Conservation (phyloP, 2,329 filamentous ascomycete species). For the Cladosporium cucumerinum region DNA sequence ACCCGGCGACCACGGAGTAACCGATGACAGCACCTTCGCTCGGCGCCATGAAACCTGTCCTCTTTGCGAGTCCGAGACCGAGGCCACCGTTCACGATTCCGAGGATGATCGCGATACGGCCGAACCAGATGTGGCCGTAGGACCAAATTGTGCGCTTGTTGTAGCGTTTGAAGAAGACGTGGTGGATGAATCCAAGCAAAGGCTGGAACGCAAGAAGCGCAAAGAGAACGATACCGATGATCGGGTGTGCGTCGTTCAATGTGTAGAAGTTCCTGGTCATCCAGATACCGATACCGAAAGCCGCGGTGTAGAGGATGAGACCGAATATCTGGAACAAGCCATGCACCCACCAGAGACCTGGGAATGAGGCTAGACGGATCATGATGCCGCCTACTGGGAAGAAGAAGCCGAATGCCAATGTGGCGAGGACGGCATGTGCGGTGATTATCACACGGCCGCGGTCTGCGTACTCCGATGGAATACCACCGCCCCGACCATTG, state of each 20-base stretch:
- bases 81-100: slow-evolving; percentile 58
- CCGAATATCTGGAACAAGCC: slow-evolving; percentile 50
- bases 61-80: slow-evolving; percentile 48
- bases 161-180: slow-evolving; percentile 50
- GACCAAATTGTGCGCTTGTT: slow-evolving; percentile 46
- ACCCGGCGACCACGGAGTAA: slow-evolving; percentile 49
- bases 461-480: slow-evolving; percentile 12
- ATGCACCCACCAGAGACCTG: slow-evolving; percentile 44
- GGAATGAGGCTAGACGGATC: slow-evolving; percentile 45
- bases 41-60: slow-evolving; percentile 31
- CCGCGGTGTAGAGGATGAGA: slow-evolving; percentile 48
- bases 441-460: slow-evolving; percentile 36
- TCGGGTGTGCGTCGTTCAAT: slow-evolving; percentile 46
- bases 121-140: slow-evolving; percentile 54
- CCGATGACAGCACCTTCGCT: slow-evolving; percentile 42
- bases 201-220: slow-evolving; percentile 55
- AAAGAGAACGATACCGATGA: slow-evolving; percentile 54
- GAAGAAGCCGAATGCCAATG: slow-evolving; percentile 46
- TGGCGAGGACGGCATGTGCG: slow-evolving; percentile 45
- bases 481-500: slow-evolving; percentile 1
- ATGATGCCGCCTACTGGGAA: slow-evolving; percentile 47
- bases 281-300: slow-evolving; percentile 51
- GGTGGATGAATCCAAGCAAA: slow-evolving; percentile 51
- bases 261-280: slow-evolving; percentile 37
- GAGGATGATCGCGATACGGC: slow-evolving; percentile 49